Percentiles rank a stretch among this genome's conserved stretches.
phyloP scores from a whole-genome alignment of 768 basidiomycete species.

The Mycena latifolia region DNA sequence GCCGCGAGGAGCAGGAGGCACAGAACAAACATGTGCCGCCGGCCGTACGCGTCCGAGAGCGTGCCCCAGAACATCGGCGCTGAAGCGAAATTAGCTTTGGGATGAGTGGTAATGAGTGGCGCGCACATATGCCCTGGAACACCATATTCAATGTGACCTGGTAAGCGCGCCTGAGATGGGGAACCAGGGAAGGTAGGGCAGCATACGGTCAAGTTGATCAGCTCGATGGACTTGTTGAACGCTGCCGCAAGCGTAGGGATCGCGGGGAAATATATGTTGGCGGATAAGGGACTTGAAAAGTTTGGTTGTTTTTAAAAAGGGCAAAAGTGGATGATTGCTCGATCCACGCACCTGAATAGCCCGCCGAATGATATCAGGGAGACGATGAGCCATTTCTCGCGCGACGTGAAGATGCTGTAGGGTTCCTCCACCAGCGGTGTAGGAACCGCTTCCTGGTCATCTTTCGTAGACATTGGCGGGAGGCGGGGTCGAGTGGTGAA shows the following conservation, averaged over 20 bases:
- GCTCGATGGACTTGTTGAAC: conserved; percentile 76
- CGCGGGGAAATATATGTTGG: conserved; percentile 85
- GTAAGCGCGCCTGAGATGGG: background rate
- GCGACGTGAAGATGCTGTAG: conserved; percentile 36
- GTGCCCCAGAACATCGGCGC: conserved; percentile 81
- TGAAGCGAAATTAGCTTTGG: conserved; percentile 35
- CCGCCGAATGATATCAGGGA: conserved; percentile 34
- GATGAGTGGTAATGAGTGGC: background rate
- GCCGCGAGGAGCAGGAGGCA: conserved; percentile 74
- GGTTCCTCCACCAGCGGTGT: conserved; percentile 13
- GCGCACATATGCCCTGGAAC: conserved; percentile 73
- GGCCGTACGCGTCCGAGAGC: conserved; percentile 74
- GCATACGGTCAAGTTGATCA: conserved; percentile 78
- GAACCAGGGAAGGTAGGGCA: background rate
- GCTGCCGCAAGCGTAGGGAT: conserved; percentile 75
- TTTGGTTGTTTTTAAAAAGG: too few relatives aligned
- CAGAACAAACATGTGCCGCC: conserved; percentile 71
- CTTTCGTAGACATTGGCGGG: background rate
- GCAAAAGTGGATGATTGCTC: too few relatives aligned
- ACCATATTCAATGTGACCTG: conserved; percentile 80
- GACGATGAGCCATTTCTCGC: conserved; percentile 39
- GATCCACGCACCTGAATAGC: conserved; percentile 32
- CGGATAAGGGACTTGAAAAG: conserved; percentile 69
- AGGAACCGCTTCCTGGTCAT: background rate
- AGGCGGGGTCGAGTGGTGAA: too few relatives aligned